Evolutionary conservation across 1,284 basidiomycete genomes (phyloP), one percentile per base, ranked within the genome.

Genomic region (Puccinia hordei): DNA sequence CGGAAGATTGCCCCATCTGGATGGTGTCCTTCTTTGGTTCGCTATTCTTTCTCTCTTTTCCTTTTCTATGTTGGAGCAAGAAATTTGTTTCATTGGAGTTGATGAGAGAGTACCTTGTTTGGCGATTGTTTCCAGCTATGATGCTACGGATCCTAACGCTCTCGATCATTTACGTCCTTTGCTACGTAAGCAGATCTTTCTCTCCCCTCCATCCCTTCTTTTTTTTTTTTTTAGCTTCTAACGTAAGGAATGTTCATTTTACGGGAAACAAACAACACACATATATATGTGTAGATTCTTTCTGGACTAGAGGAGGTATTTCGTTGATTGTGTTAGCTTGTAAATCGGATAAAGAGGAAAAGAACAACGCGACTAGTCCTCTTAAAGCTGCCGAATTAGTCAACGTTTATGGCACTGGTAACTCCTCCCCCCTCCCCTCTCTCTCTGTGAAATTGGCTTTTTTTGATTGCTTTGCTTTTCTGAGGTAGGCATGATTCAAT

Each of bases 1-100:
- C 3, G 74, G 81, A 2, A 73, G 65, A 0, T 19, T 85, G 24
- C 84, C 84, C 13, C 69, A 74, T 10, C 81, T 83, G 27, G 84
- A 85, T 49, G 84, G 83, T 0, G 82, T 82, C 1, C 83, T 85
- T 81, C 74, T 85, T 8, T 85, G 85, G 83, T 84, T 73, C 27
- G 46, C 22, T 15, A 4, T 17, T 19, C 44, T 19, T n/a, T 30
- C 27, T 19, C 44, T 19, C 44, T 4, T 24, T 46, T 33, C 24
- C 30, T 33, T 51, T 27, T 69, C 24, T 46, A 13, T 46, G 4
- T 35, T 3, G 5, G 3, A n/a, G n/a, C n/a, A n/a, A n/a, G n/a
- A n/a, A n/a, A n/a, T n/a, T n/a, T n/a, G n/a, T n/a, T n/a, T 19
- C 3, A 38, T 6, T 33, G 13, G 3, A 27, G 30, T 2, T 30